Base-by-base conservation (phyloP, 2,329 filamentous ascomycete genomes). In the Pseudogymnoascus sp. region DNA sequence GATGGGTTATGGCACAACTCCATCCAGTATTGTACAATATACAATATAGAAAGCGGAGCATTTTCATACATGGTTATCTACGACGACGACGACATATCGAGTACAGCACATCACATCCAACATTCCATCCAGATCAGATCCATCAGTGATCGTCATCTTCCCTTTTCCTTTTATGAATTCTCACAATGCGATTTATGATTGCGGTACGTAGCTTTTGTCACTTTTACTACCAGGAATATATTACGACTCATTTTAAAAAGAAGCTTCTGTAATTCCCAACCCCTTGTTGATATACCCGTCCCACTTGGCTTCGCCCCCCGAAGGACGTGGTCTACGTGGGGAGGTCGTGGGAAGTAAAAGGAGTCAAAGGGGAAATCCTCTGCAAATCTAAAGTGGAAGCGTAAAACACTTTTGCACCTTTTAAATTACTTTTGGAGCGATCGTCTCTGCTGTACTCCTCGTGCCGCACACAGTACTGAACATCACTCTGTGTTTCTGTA, bases 351-450 rank as follows among this genome's bases (percentile, higher is more conserved):
- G 7, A 52, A 10, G 27, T 21, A 13, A 48, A 52, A 52, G 45
- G 45, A 52, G 45, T 31, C 27, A 9, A 52, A 31, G 13, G 45
- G 45, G 45, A 52, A 52, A 31, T 52, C 45, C 25, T 31, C 25
- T 31, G 45, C 45, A 52, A 25, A 52, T 52, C 45, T 15, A 52
- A 29, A 31, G 45, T 31, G 45, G 25, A 52, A 52, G 25, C 25
- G 45, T 52, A 27, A 52, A 52, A 52, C 45, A 52, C 45, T 52
- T 52, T 52, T 52, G 12, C 45, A 52, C 27, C 8, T 52, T 52
- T 52, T 52, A 31, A 52, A 52, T 52, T 52, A 52, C 45, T 52
- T 52, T 12, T 52, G 27, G 45, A 52, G 45, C 45, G 45, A 52
- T 52, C 45, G 45, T 31, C 45, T 52, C 45, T 52, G 45, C 45